Evolutionary conservation across 1,284 basidiomycete species (phyloP), one percentile per base, ranked within the genome.

Genomic region (Meira nashicola): DNA sequence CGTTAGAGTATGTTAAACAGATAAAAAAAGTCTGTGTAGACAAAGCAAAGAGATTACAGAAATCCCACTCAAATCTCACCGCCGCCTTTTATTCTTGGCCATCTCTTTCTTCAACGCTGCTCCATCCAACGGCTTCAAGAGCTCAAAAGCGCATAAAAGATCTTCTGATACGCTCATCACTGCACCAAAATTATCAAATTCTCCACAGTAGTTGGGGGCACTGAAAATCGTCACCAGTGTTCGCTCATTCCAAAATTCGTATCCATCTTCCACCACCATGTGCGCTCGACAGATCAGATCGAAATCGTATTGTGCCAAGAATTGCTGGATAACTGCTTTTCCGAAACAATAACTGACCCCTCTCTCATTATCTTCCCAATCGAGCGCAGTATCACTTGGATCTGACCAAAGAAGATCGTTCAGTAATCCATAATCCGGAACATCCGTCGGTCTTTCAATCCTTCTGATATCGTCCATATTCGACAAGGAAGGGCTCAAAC

Each of bases 301-400:
- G 87, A 99, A 98, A 80, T 99, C 95, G 77, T 83, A 79, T 66
- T 77, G 75, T 39, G 87, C 86, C 60, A 96, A 82, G 83, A 97
- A 97, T 65, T 94, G 89, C 76, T 95, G 94, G 78, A 98, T 96
- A 71, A 98, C 90, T 14, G 87, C 87, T 81, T 97, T 97, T 51
- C 95, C 95, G 76, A 97, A 99, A 81, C 95, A 98, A 82, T 95
- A 98, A 77, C 92, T 95, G 58, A 99, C 95, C n/a, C 95, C 95
- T 61, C 95, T 84, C 80, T 99, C 95, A 79, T 98, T 99, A 80
- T 99, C 95, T 81, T 98, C 95, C 95, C 95, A 99, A 77, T 98
- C 95, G 43, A 91, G 80, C 12, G 95, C 94, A 15, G 93, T 96
- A 80, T 99, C 95, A 44, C 89, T 92, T 21, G 95, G 95, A 82